phyloP scores from a whole-genome alignment of 805 yeast species.

The Candida jianshihensis region DNA sequence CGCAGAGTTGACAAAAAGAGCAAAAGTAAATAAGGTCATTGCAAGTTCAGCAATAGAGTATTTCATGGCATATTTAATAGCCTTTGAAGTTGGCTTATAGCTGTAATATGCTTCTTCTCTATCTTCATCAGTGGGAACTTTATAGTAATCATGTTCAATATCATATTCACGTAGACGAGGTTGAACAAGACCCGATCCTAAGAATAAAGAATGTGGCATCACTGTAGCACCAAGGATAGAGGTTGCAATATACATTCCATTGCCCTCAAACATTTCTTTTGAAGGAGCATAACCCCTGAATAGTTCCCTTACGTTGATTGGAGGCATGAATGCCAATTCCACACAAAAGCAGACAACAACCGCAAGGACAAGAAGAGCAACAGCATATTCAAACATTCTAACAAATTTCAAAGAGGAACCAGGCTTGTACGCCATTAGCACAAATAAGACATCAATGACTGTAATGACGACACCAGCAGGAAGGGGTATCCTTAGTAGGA shows the following conservation, averaged over 20 bases:
- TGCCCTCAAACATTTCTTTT: slow-evolving; percentile 41
- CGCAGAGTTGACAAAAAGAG: slow-evolving; percentile 80
- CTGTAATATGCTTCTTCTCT: slow-evolving; percentile 30
- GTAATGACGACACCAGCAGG: slow-evolving; percentile 75
- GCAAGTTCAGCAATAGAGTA: slow-evolving; percentile 69
- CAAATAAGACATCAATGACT: slow-evolving; percentile 71
- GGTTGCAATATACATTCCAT: slow-evolving; percentile 66
- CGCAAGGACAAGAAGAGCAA: slow-evolving; percentile 60
- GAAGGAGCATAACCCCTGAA: slow-evolving; percentile 67
- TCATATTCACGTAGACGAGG: slow-evolving; percentile 77
- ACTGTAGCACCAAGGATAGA: slow-evolving; percentile 91
- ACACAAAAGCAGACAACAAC: slow-evolving; percentile 78
- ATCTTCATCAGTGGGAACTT: slow-evolving; percentile 20
- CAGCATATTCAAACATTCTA: slow-evolving; percentile 69
- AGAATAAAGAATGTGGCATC: slow-evolving; percentile 84
- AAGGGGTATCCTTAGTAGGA: slow-evolving; percentile 67
- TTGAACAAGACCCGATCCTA: slow-evolving; percentile 84
- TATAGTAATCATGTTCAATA: slow-evolving; percentile 43
- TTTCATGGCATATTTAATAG: slow-evolving; percentile 65
- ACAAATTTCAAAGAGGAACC: slow-evolving; percentile 69
- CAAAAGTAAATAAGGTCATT: slow-evolving; percentile 67
- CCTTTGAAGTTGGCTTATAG: slow-evolving; percentile 66
- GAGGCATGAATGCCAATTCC: slow-evolving; percentile 54
- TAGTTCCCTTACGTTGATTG: slow-evolving; percentile 36
- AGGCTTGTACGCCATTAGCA: slow-evolving; percentile 72